A percentile compares a stretch with the other conserved stretches of the same genome.
phyloP scores from a whole-genome alignment of 2,329 filamentous ascomycete species.

The Colletotrichum costaricense region DNA sequence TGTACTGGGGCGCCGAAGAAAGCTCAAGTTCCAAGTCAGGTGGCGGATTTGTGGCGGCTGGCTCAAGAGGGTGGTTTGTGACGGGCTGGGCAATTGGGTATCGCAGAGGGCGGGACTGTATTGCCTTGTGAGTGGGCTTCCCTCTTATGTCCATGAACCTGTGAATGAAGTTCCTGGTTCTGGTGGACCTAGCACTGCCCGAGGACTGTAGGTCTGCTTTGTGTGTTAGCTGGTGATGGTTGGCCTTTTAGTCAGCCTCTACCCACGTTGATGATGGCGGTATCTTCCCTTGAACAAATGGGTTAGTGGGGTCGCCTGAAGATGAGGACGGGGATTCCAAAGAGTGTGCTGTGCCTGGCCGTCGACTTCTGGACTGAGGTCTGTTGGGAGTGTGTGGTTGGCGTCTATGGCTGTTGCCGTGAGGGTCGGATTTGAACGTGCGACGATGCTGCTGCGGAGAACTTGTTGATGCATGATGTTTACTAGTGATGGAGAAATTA shows the following conservation, averaged over 20 bases:
- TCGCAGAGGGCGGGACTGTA: neutral
- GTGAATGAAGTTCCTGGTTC: neutral
- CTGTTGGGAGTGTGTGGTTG: conserved; percentile 9
- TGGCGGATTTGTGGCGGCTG: neutral
- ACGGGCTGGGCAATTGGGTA: neutral
- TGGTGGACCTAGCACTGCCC: neutral
- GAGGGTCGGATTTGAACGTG: conserved; percentile 4
- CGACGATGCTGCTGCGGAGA: conserved; percentile 13
- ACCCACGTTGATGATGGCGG: neutral
- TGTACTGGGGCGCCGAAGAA: neutral
- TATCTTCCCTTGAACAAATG: neutral
- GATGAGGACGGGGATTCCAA: neutral
- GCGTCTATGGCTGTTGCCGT: neutral
- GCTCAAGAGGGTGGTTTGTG: neutral
- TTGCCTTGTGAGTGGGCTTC: neutral
- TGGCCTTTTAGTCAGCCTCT: neutral
- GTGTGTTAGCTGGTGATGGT: neutral
- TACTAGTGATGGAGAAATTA: neutral
- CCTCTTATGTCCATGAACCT: neutral
- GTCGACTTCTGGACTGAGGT: conserved; percentile 12
- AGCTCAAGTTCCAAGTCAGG: neutral
- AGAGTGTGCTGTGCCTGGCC: conserved; percentile 10
- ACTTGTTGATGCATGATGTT: conserved; percentile 20
- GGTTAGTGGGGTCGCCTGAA: neutral
- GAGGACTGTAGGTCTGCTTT: neutral